Evolutionary conservation across 192 early-diverging fungal species (phyloP), one percentile per base, ranked within the genome.

Genomic region (Nowakowskiella sp.): DNA sequence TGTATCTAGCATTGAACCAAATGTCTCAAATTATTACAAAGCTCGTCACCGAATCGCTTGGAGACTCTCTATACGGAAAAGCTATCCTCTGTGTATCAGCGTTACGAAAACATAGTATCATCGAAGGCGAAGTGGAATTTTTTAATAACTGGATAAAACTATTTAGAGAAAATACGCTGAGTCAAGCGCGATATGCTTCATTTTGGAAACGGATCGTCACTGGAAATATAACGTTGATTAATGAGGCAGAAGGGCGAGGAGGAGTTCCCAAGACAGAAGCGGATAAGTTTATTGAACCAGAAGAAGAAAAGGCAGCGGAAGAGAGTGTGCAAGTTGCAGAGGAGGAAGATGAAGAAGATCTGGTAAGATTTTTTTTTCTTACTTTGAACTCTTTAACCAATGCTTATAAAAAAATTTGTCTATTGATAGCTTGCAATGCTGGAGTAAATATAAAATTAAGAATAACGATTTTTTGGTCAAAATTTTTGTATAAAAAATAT

Each of bases 101-200:
- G 7, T 51, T 85, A n/a, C 62, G 83, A 8, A 42, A 60, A 13
- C 50, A 42, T 16, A 66, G 55, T 31, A 43, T 58, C 32, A 26
- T 51, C 53, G 51, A 73, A 39, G 49, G 67, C 36, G 67, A 77
- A 42, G 52, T 55, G 9, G 57, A 51, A 0, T 43, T 33, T 4
- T 86, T 67, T 63, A 84, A 86, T 59, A 33, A 62, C 22, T 81
- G 76, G 49, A 52, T 82, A 10, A 61, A 47, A 2, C 55, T 70
- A 31, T 47, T 82, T 6, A 76, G 53, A 46, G 52, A 1, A 7
- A 43, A 7, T 64, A 55, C 55, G 44, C 56, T 44, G 46, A 58
- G 57, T 9, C 50, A 65, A 53, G 45, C 59, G 9, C 27, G 52
- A 22, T 63, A 64, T 31, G 58, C 50, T 7, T 55, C 74, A 57